A percentile compares a stretch with the other conserved stretches of the same genome.
phyloP scores from a whole-genome alignment of 495 filamentous ascomycete genomes.

The Penicillium paradoxum region DNA sequence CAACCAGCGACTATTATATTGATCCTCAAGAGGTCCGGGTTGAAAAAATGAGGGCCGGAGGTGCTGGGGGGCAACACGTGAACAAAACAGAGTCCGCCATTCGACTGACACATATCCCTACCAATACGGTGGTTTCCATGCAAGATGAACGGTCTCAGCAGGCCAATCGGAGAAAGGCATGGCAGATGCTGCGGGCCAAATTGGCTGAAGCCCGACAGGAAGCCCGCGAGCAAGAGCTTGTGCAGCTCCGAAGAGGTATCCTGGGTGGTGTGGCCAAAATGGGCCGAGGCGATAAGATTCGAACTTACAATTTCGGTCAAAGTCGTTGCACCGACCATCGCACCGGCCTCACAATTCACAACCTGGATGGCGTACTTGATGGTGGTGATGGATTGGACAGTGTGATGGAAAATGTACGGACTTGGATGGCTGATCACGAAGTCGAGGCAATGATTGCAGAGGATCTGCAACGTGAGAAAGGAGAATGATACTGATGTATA shows the following conservation, averaged over 20 bases:
- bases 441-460: conserved; percentile 60
- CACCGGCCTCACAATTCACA: conserved; percentile 74
- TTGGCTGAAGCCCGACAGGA: conserved; percentile 77
- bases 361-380: conserved; percentile 73
- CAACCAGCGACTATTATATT: conserved; percentile 84
- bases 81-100: conserved; percentile 97
- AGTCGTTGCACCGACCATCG: conserved; percentile 93
- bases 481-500: conserved; percentile 20
- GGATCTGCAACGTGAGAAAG: conserved; percentile 24
- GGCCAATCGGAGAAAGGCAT: conserved; percentile 79
- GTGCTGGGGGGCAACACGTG: conserved; percentile 94
- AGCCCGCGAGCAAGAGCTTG: conserved; percentile 77
- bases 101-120: conserved; percentile 87
- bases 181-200: conserved; percentile 76
- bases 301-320: conserved; percentile 94
- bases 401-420: conserved; percentile 74
- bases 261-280: conserved; percentile 72
- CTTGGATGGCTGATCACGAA: conserved; percentile 74
- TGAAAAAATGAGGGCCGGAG: conserved; percentile 87
- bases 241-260: conserved; percentile 64
- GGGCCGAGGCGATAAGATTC: conserved; percentile 86
- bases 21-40: conserved; percentile 77
- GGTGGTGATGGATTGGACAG: conserved; percentile 67
- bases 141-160: conserved; percentile 91
- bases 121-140: conserved; percentile 77